Evolutionary conservation across 2,329 filamentous ascomycete species (phyloP).

Genomic region (Beauveria brongniartii): DNA sequence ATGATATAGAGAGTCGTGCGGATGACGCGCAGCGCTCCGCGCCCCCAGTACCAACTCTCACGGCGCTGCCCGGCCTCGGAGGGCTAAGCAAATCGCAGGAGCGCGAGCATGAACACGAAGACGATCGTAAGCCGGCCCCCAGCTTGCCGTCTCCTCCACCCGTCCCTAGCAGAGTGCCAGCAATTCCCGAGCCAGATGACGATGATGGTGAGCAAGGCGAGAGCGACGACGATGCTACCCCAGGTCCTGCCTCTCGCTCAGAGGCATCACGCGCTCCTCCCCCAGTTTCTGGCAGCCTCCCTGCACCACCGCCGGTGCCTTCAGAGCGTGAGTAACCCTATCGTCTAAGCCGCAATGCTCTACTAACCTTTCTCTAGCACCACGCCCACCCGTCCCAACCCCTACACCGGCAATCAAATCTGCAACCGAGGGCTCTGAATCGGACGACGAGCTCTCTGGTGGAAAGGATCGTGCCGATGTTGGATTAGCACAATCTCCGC

Average conservation of each 20-base stretch:
- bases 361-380: conserved; percentile 34
- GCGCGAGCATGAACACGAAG: conserved; percentile 18
- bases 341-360: conserved; percentile 18
- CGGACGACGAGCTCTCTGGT: conserved; percentile 75
- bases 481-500: conserved; percentile 24
- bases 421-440: conserved; percentile 71
- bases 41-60: conserved; percentile 51
- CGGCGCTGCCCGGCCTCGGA: conserved; percentile 66
- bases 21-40: conserved; percentile 36
- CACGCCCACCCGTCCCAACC: conserved; percentile 49
- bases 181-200: conserved; percentile 21
- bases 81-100: conserved; percentile 42
- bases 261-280: conserved; percentile 31
- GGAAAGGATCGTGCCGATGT: conserved; percentile 33
- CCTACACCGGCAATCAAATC: conserved; percentile 49
- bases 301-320: conserved; percentile 50
- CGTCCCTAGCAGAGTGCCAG: conserved; percentile 17
- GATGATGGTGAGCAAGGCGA: conserved; percentile 14
- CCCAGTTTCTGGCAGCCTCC: conserved; percentile 42
- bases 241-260: conserved; percentile 21
- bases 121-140: conserved; percentile 27
- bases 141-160: conserved; percentile 27
- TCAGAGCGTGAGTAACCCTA: conserved; percentile 46
- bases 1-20: conserved; percentile 32
- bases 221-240: conserved; percentile 27